phyloP scores from a whole-genome alignment of 1,284 basidiomycete genomes.

The Sanguinoderma infundibulare region DNA sequence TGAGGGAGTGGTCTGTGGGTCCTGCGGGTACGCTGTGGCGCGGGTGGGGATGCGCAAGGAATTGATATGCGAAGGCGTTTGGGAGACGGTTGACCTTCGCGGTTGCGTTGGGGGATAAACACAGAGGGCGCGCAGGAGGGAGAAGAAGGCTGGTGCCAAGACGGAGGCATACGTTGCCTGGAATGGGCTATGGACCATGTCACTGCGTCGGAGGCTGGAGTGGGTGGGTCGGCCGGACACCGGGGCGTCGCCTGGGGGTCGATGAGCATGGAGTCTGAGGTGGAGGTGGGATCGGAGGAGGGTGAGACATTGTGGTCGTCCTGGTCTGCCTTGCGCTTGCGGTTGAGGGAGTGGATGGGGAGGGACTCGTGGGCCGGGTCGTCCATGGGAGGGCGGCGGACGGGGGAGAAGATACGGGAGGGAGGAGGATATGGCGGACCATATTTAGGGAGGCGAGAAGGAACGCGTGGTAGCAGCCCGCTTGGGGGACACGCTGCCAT shows the following conservation, averaged over 20 bases:
- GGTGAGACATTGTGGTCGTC: constrained; percentile 43
- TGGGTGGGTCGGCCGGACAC: constrained; percentile 39
- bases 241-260: constrained; percentile 40
- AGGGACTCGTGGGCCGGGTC: constrained; percentile 49
- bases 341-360: constrained; percentile 43
- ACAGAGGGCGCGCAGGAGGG: constrained; percentile 32
- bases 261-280: constrained; percentile 33
- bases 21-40: constrained; percentile 32
- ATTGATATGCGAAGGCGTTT: constrained; percentile 44
- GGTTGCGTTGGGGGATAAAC: constrained; percentile 22
- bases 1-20: constrained; percentile 24
- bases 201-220: constrained; percentile 28
- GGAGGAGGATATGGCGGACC: constrained; percentile 36
- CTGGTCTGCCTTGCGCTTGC: constrained; percentile 60
- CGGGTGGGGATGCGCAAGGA: constrained; percentile 24
- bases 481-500: constrained; percentile 36
- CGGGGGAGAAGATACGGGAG: constrained; percentile 34
- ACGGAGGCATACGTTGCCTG: constrained; percentile 23
- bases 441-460: constrained; percentile 38
- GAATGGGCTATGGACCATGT: constrained; percentile 32
- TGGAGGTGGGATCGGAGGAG: constrained; percentile 30
- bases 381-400: constrained; percentile 49
- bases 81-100: constrained; percentile 36
- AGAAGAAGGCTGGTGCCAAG: constrained; percentile 26
- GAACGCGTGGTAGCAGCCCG: constrained; percentile 39